phyloP scores from a whole-genome alignment of 139 green algal genomes.

The Haematococcus lacustris region DNA sequence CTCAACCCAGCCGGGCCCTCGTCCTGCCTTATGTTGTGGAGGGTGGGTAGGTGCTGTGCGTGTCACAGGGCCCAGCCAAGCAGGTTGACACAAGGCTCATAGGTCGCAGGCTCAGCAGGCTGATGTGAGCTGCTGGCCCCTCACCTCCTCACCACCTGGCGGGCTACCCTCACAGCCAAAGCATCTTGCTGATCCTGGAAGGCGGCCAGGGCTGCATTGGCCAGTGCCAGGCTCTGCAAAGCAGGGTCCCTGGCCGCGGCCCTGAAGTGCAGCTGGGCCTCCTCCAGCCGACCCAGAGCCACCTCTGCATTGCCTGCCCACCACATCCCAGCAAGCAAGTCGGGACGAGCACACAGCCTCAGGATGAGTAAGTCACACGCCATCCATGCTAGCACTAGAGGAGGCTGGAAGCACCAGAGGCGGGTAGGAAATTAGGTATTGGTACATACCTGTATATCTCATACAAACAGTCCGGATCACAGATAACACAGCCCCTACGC shows the following conservation, averaged over 20 bases:
- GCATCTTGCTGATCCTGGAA: constrained; percentile 20
- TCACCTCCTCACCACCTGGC: constrained; percentile 27
- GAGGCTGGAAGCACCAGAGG: neutral
- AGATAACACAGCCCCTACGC: neutral
- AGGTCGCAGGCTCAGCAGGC: too few relatives aligned
- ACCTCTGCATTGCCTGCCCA: constrained; percentile 37
- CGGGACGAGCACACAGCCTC: too few relatives aligned
- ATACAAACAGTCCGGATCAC: neutral
- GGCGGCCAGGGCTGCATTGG: constrained; percentile 36
- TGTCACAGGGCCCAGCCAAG: too few relatives aligned
- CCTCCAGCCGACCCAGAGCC: constrained; percentile 23
- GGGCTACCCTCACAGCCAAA: constrained; percentile 14
- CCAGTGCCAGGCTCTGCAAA: constrained; percentile 21
- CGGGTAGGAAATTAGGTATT: neutral
- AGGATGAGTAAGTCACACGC: neutral
- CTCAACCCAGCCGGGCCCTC: too few relatives aligned
- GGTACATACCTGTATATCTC: neutral
- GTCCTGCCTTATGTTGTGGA: too few relatives aligned
- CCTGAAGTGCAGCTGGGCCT: constrained; percentile 26
- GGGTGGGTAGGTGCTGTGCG: too few relatives aligned
- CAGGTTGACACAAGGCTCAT: too few relatives aligned
- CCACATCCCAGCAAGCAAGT: neutral
- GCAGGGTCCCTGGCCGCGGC: constrained; percentile 23
- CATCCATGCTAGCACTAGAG: neutral
- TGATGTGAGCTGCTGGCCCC: too few relatives aligned